Evolutionary conservation across 2,329 filamentous ascomycete species (phyloP), one percentile per base, ranked within the genome.

Genomic region (Dactylella cylindrospora): DNA sequence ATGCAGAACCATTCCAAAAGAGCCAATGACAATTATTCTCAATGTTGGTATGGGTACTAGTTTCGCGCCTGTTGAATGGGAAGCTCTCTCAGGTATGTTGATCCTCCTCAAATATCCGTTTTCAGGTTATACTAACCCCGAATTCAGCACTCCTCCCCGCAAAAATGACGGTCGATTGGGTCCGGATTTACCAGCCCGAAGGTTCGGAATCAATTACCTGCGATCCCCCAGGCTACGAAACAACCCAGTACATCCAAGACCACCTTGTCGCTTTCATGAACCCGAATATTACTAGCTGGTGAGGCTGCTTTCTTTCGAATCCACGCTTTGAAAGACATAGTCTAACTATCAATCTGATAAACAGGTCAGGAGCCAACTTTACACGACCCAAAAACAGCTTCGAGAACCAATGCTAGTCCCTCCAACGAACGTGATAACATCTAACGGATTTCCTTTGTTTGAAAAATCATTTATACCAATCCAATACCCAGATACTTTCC

Each of bases 1-100:
- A 12, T 12, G 10, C 15, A 40, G 78, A 25, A 72, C 77, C 19
- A 71, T 80, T 10, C 74, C 76, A 0, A 73, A 78, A 65, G 79
- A 81, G 67, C 79, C 79, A 0, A 77, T 81, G 77, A 75, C 76
- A 5, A 71, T 80, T 53, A 71, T 80, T 32, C 70, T 81, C 8
- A 80, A 81, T 60, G 69, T 81, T 3, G 78, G 78, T 1, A 73
- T 80, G 43, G 78, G 76, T 51, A 71, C 75, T 32, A 71, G 74
- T 6, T 81, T 78, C 78, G 75, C 74, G 0, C 70, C 72, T 59
- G 77, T 80, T 39, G 71, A 78, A 43, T 74, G 72, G 67, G 70
- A 8, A 20, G 33, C 44, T 33, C 40, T 53, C 44, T 31, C 40
- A 8, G 55, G 32, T 43, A 64, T 39, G 36, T 55, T 29, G 31